Evolutionary conservation across 768 basidiomycete species (phyloP), one percentile per base, ranked within the genome.

Genomic region (Hygrophoropsis aurantiaca): DNA sequence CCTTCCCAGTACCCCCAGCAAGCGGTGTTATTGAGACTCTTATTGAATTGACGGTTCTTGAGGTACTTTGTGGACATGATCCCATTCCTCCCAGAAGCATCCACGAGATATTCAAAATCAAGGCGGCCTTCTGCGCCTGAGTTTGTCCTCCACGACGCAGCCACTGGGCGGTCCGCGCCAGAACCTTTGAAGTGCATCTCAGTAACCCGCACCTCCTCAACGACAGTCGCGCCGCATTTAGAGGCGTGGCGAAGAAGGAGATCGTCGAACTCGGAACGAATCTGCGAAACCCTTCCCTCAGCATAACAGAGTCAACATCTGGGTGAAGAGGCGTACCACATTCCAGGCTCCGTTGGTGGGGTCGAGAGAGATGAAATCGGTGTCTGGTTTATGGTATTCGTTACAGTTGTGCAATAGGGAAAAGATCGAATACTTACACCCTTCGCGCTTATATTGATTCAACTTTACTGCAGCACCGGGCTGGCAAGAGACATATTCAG

Each of bases 381-480:
- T 83, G 54, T 81, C 80, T 81, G 20, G 37, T 11, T 26, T 20
- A 39, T 45, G 44, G 33, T 23, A 41, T 1, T 26, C 13, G 35
- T 42, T 8, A 30, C 30, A 42, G 46, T 11, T n/a, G 20, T 38
- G 36, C 20, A n/a, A 44, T 18, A 40, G 46, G 27, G 5, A 53
- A 16, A 25, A 40, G 33, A 25, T 18, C 23, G 44, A 24, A 36
- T 7, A 67, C 78, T 58, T 57, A 79, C 80, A 81, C 39, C 78
- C 80, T 70, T 82, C 80, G n/a, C 75, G 74, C 60, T 81, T 81
- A 55, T 66, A 78, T 57, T 81, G 79, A 54, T 81, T 81, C 56
- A 81, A 81, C 61, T 83, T 82, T 51, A 83, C 78, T 21, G 79
- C 78, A 50, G 80, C 77, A 27, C 80, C 81, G 38, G 79, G 79